A percentile compares a stretch with the other conserved stretches of the same genome.
Evolutionary conservation across 129 eudicot species (phyloP).

Genomic region (Smallanthus sonchifolius): DNA sequence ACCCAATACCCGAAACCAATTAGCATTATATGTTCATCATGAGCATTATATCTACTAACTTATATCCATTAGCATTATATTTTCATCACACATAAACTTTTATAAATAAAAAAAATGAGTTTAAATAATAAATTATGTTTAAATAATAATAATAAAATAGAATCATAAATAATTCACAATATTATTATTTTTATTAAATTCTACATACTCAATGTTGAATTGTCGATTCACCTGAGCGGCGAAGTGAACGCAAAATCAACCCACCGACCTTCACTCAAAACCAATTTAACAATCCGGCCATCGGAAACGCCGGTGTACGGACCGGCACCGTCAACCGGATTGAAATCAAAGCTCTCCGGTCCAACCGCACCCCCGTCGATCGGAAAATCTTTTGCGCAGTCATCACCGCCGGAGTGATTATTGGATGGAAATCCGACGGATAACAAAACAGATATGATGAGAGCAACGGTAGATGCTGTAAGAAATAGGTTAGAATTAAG

Average conservation of each 20-base stretch:
- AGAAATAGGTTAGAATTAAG: conserved; percentile 32
- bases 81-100: too few relatives aligned
- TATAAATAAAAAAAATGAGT: too few relatives aligned
- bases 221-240: conserved; percentile 34
- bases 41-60: too few relatives aligned
- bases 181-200: too few relatives aligned
- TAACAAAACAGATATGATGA: conserved; percentile 25
- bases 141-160: too few relatives aligned
- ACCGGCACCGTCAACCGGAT: conserved; percentile 53
- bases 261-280: conserved; percentile 42
- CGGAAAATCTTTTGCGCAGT: conserved; percentile 5
- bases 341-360: conserved; percentile 83
- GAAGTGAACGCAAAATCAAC: conserved; percentile 73
- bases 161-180: too few relatives aligned
- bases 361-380: conserved; percentile 55
- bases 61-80: too few relatives aligned
- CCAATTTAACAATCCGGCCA: conserved; percentile 77
- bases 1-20: too few relatives aligned
- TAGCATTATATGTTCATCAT: too few relatives aligned
- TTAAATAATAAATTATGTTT: too few relatives aligned
- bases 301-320: conserved; percentile 92
- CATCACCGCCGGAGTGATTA: background rate
- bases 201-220: too few relatives aligned
- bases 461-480: conserved; percentile 18
- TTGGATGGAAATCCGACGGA: background rate